Evolutionary conservation across 2,329 filamentous ascomycete species (phyloP).

Genomic region (Eutypa lata): DNA sequence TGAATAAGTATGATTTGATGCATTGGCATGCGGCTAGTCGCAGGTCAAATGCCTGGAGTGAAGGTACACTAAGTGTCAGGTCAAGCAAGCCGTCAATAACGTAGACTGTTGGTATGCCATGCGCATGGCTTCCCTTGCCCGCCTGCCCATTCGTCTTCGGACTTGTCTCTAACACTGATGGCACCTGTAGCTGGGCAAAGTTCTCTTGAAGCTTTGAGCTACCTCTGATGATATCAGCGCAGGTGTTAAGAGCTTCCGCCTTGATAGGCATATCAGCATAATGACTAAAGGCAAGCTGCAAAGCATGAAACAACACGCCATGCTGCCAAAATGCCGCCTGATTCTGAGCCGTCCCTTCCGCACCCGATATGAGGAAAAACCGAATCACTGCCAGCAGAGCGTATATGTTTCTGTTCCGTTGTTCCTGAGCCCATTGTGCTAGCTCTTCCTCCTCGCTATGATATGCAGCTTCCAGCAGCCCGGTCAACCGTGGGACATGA

Average conservation of each 20-base stretch:
- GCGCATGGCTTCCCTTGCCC: slow-evolving; percentile 30
- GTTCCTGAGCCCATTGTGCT: slow-evolving; percentile 71
- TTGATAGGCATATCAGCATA: slow-evolving; percentile 73
- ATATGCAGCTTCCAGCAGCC: slow-evolving; percentile 61
- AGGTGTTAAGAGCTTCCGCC: slow-evolving; percentile 80
- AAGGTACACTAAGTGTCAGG: slow-evolving; percentile 67
- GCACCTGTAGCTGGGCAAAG: slow-evolving; percentile 84
- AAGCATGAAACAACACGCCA: slow-evolving; percentile 72
- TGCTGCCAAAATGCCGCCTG: slow-evolving; percentile 83
- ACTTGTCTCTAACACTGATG: slow-evolving; percentile 47
- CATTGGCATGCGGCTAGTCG: slow-evolving; percentile 85
- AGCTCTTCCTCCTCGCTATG: slow-evolving; percentile 56
- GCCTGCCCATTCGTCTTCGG: slow-evolving; percentile 35
- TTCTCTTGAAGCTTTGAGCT: slow-evolving; percentile 79
- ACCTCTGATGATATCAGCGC: slow-evolving; percentile 82
- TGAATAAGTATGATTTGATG: slow-evolving; percentile 86
- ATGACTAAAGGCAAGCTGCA: slow-evolving; percentile 78
- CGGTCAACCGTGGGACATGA: slow-evolving; percentile 69
- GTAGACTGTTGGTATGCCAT: slow-evolving; percentile 65
- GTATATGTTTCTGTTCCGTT: slow-evolving; percentile 87
- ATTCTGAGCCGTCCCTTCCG: slow-evolving; percentile 75
- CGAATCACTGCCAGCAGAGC: slow-evolving; percentile 83
- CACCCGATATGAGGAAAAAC: slow-evolving; percentile 80
- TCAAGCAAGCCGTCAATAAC: slow-evolving; percentile 93
- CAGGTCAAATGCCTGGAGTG: slow-evolving; percentile 69